phyloP scores from a whole-genome alignment of 495 filamentous ascomycete species.

The Trichoderma parareesei region DNA sequence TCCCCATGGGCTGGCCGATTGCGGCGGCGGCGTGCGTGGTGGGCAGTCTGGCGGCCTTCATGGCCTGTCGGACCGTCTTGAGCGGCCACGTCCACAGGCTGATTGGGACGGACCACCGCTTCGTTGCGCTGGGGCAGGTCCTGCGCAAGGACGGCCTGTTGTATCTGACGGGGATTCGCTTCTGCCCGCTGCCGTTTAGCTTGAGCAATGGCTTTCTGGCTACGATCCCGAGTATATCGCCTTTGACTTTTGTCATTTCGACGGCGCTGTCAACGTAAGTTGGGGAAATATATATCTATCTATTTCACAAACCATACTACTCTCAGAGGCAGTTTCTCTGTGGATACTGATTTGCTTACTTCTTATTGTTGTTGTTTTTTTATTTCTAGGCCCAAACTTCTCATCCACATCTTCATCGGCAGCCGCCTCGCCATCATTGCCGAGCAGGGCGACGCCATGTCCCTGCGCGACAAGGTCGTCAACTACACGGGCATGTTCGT shows the following conservation, averaged over 20 bases:
- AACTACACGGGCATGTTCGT: conserved; percentile 74
- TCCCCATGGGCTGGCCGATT: conserved; percentile 86
- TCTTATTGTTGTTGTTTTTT: too few relatives aligned
- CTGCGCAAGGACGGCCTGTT: conserved; percentile 78
- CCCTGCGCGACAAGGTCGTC: conserved; percentile 55
- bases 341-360: too few relatives aligned
- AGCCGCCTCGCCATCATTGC: conserved; percentile 64
- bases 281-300: too few relatives aligned
- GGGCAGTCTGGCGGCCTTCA: conserved; percentile 69
- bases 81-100: conserved; percentile 68
- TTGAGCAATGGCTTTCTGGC: conserved; percentile 89
- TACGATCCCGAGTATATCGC: conserved; percentile 81
- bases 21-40: conserved; percentile 68
- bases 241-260: conserved; percentile 66
- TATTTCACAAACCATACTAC: not conserved
- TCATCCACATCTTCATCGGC: conserved; percentile 92
- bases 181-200: conserved; percentile 92
- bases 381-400: conserved; percentile 58
- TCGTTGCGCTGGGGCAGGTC: conserved; percentile 51
- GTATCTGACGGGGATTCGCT: conserved; percentile 81
- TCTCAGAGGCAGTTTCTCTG: too few relatives aligned
- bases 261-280: conserved; percentile 54
- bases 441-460: conserved; percentile 54
- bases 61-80: conserved; percentile 69
- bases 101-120: conserved; percentile 72